A percentile compares a stretch with the other conserved stretches of the same genome.
phyloP scores from a whole-genome alignment of 2,329 filamentous ascomycete species.

The Fusarium clavum region DNA sequence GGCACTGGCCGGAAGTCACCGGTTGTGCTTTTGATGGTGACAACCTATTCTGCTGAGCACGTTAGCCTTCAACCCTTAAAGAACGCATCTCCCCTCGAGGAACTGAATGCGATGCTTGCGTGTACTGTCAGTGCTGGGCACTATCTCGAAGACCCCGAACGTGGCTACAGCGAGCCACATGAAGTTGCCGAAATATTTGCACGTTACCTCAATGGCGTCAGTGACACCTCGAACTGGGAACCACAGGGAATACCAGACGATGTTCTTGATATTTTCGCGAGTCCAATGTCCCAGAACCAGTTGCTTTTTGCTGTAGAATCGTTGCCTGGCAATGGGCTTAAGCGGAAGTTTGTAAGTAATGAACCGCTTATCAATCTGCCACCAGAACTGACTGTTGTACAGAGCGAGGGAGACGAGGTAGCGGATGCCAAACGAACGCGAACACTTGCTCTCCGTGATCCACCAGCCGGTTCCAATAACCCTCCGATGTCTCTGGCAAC shows the following conservation, averaged over 20 bases:
- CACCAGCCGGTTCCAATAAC: conserved; percentile 41
- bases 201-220: conserved; percentile 55
- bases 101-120: conserved; percentile 59
- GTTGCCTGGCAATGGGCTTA: conserved; percentile 52
- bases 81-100: conserved; percentile 55
- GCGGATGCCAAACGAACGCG: conserved; percentile 49
- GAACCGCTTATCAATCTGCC: not conserved
- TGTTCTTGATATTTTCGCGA: conserved; percentile 61
- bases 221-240: conserved; percentile 58
- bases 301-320: conserved; percentile 25
- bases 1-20: conserved; percentile 50
- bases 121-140: conserved; percentile 52
- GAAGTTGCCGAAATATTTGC: conserved; percentile 61
- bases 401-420: conserved; percentile 50
- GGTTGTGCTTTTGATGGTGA: conserved; percentile 62
- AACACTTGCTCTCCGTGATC: conserved; percentile 36
- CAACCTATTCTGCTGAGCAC: conserved; percentile 66
- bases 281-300: conserved; percentile 54
- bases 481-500: conserved; percentile 51
- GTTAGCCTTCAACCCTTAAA: conserved; percentile 60
- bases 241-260: conserved; percentile 60
- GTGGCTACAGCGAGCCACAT: conserved; percentile 56
- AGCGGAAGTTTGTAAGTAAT: conserved; percentile 61
- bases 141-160: conserved; percentile 57
- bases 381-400: not conserved